Evolutionary conservation across 805 yeast species (phyloP), one percentile per base, ranked within the genome.

Genomic region (Candida pseudofarinosa): DNA sequence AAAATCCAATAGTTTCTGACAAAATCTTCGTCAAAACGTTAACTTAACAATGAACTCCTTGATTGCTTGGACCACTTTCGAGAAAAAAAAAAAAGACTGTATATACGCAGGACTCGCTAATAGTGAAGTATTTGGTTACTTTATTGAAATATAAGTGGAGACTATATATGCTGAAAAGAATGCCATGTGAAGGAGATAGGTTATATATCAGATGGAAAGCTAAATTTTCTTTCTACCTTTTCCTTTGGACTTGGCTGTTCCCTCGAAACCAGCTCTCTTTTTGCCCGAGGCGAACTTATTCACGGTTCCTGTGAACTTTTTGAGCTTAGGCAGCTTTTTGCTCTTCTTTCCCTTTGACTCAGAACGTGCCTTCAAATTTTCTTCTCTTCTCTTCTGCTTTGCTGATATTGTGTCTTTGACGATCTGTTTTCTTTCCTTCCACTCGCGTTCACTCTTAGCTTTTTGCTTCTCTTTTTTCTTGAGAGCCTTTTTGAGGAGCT

Each of bases 221-320:
- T 23, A 23, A 23, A 7, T 23, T 52, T 52, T 56, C 45, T 58
- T 59, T 51, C 59, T 65, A 15, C 12, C 28, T 41, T 56, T 56
- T 28, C 56, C 56, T 50, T 69, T 67, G 19, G 69, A 59, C 49
- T 71, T 70, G 40, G 74, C 74, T 44, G 77, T 69, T 18, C 97
- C 97, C 70, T 89, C 97, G 60, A 89, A 89, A 1, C 97, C 97
- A n/a, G 97, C 95, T 61, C 93, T 69, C 52, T 70, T 70, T 44
- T 53, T 54, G 16, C 45, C 47, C 31, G 40, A 46, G 13, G 50
- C 50, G 40, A 59, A 58, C 47, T 79, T 76, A 42, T 69, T 71
- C 20, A 73, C 73, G 16, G 67, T 63, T 31, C 83, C 82, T 33
- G 79, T 79, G 60, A 80, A 83, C 56, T 81, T 79, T 60, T 79